Percentiles rank a stretch among this genome's conserved stretches.
These are phyloP conservation scores for Ophiostoma sp. DNA, from an alignment of 2,329 filamentous ascomycete species.

Conservation along the genomic window DNA sequence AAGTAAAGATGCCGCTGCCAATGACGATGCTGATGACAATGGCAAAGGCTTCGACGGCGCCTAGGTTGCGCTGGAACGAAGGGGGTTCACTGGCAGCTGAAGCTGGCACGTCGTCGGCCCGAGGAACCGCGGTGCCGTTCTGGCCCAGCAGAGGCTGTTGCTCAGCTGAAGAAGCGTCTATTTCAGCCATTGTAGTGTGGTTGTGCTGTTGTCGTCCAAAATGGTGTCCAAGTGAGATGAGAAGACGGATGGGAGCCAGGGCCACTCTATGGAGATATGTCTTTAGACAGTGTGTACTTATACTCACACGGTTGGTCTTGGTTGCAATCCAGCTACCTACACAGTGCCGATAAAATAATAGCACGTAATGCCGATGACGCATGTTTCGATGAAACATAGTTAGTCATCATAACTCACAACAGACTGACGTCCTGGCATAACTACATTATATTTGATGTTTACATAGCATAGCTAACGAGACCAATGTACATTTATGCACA, in stretches of 20 bases:
- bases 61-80: slow-evolving; percentile 27
- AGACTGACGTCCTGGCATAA: too few species aligned
- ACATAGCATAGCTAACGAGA: too few species aligned
- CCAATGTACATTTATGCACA: too few species aligned
- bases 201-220: neutral
- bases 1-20: slow-evolving; percentile 61
- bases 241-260: neutral
- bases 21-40: slow-evolving; percentile 60
- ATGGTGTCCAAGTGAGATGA: neutral
- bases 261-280: too few species aligned
- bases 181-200: neutral
- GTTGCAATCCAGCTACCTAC: too few species aligned
- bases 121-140: neutral
- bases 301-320: too few species aligned
- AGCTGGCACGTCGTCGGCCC: neutral
- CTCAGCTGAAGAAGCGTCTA: neutral
- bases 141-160: slow-evolving; percentile 8
- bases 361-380: too few species aligned
- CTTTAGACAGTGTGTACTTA: too few species aligned
- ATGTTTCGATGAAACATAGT: too few species aligned
- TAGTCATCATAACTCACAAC: too few species aligned
- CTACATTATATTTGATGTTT: too few species aligned
- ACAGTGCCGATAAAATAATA: too few species aligned
- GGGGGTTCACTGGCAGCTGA: neutral
- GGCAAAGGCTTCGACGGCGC: slow-evolving; percentile 48